Conservation (phyloP, 495 filamentous ascomycete genomes). For the Podospora fimiseda region DNA sequence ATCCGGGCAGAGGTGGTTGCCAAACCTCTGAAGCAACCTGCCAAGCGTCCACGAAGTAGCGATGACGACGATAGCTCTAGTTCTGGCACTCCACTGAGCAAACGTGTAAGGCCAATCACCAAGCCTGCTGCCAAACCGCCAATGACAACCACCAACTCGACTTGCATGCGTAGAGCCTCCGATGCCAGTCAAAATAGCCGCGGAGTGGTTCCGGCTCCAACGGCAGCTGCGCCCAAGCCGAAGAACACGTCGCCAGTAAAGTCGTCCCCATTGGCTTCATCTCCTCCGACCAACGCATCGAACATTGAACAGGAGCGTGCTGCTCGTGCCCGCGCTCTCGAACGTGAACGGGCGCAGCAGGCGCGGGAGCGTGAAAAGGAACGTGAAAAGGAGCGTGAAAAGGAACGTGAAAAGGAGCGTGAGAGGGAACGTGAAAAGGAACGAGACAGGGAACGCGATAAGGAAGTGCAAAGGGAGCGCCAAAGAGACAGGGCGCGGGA, state of each 20-base stretch:
- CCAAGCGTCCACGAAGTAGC: slow-evolving; percentile 32
- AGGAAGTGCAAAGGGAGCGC: slow-evolving; percentile 17
- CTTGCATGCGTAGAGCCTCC: slow-evolving; percentile 34
- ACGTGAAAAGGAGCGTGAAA: slow-evolving; percentile 24
- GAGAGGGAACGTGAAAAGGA: slow-evolving; percentile 17
- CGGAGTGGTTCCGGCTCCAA: slow-evolving; percentile 25
- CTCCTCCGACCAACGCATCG: slow-evolving; percentile 70
- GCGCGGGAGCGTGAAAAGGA: slow-evolving; percentile 25
- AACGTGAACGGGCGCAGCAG: slow-evolving; percentile 28
- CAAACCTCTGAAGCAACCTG: slow-evolving; percentile 23
- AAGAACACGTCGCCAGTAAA: slow-evolving; percentile 59
- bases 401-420: too few relatives aligned
- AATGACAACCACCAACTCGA: slow-evolving; percentile 12
- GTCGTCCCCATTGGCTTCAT: slow-evolving; percentile 66
- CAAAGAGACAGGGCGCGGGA: slow-evolving; percentile 2
- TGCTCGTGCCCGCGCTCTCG: slow-evolving; percentile 6
- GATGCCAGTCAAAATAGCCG: slow-evolving; percentile 43
- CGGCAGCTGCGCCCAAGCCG: slow-evolving; percentile 22
- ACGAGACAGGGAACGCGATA: slow-evolving; percentile 36
- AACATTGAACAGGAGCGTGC: slow-evolving; percentile 44
- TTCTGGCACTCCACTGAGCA: slow-evolving; percentile 44
- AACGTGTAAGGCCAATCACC: slow-evolving; percentile 38
- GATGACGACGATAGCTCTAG: slow-evolving; percentile 49
- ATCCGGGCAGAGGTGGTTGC: slow-evolving; percentile 27
- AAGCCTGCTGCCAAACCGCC: slow-evolving; percentile 28